phyloP scores from a whole-genome alignment of 2,329 filamentous ascomycete genomes.

The Neopestalotiopsis clavispora region DNA sequence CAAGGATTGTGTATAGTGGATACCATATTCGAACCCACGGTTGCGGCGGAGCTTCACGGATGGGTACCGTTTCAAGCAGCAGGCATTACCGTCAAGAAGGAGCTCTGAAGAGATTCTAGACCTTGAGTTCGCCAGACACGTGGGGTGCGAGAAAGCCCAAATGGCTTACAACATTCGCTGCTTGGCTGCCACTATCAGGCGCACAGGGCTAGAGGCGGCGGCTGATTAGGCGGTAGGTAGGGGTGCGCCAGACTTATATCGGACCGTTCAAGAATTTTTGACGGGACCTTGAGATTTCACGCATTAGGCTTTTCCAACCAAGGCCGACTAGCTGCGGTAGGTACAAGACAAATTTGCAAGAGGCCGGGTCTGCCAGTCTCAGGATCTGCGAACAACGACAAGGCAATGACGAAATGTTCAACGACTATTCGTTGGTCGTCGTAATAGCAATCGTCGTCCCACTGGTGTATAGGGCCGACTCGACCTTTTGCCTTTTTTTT shows the following conservation, averaged over 20 bases:
- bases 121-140: not conserved
- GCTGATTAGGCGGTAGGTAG: not conserved
- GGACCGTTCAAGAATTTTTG: slow-evolving; percentile 13
- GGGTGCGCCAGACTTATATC: not conserved
- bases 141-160: not conserved
- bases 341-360: not conserved
- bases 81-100: not conserved
- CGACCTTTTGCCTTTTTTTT: not conserved
- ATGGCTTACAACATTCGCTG: not conserved
- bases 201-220: slow-evolving; percentile 1
- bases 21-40: not conserved
- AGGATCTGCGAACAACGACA: not conserved
- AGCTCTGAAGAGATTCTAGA: not conserved
- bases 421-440: slow-evolving; percentile 2
- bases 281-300: slow-evolving; percentile 2
- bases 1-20: not conserved
- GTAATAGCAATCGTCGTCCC: not conserved
- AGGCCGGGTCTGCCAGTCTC: not conserved
- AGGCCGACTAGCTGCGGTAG: not conserved
- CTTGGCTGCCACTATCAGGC: not conserved
- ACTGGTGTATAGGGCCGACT: slow-evolving; percentile 4
- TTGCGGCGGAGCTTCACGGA: slow-evolving; percentile 8
- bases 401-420: not conserved
- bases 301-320: slow-evolving; percentile 5
- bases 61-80: slow-evolving; percentile 14